Base-by-base conservation (phyloP, 371 early-diverging fungal genomes). In the Mucor racemosus region DNA sequence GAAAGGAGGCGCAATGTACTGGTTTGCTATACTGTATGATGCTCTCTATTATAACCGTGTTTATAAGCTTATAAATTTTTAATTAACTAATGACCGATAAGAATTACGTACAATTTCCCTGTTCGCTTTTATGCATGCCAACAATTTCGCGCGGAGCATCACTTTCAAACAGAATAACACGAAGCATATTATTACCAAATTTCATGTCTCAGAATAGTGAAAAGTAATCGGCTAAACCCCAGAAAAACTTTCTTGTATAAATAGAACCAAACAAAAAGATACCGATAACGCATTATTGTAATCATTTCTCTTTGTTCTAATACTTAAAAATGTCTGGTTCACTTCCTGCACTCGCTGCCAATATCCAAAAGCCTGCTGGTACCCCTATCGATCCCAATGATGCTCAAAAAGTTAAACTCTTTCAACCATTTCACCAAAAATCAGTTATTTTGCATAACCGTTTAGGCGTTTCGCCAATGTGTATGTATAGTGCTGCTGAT, bases 381-480 rank as follows among this genome's bases (percentile, higher is more conserved):
- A 58, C 57, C 14, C 69, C 73, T 9, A n/a, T 61, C 9, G 11
- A 64, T 17, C 66, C 64, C n/a, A 60, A 55, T 39, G 65, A 64
- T 35, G 55, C 58, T 36, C 44, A 69, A 35, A 60, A 59, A 14
- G 60, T 65, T 59, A 58, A 73, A 61, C 77, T 92, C 5, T 95
- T 94, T 74, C 79, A 81, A 50, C 92, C 95, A 4, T 55, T 59
- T 54, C 48, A 63, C 42, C 40, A 57, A 83, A 85, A 89, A 54
- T 76, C 77, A 26, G 69, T 87, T 42, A 82, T 79, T 0, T 74
- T 93, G 46, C 85, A 89, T 65, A 96, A 95, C 80, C 81, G 94
- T 14, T 70, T 94, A 5, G 82, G 84, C 9, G 91, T 95, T 14
- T 82, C 92, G 13, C 95, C 96, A 17, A 95, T 95, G 95, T 91